Conservation (phyloP, 805 yeast species). For the Blastobotrys attinorum region DNA sequence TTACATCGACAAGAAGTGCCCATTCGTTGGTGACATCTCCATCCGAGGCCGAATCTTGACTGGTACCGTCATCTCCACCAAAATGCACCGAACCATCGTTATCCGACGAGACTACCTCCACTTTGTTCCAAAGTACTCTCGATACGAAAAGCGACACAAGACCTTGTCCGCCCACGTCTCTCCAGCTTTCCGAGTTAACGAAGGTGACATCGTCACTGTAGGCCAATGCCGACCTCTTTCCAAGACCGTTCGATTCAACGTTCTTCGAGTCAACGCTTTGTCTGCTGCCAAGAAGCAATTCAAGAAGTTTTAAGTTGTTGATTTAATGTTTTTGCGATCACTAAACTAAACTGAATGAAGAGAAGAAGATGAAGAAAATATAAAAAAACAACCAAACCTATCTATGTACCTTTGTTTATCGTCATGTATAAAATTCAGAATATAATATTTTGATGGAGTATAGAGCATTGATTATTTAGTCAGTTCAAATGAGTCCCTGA, state of each 20-base stretch:
- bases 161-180: conserved; percentile 99
- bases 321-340: neutral
- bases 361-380: conserved; percentile 1
- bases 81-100: conserved; percentile 99
- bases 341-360: neutral
- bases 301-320: conserved; percentile 90
- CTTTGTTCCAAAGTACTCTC: conserved; percentile 99
- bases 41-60: conserved; percentile 99
- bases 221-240: conserved; percentile 99
- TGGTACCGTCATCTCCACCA: conserved; percentile 99
- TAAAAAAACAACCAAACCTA: neutral
- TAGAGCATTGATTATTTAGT: too few relatives aligned
- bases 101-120: conserved; percentile 99
- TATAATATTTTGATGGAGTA: too few relatives aligned
- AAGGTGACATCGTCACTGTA: conserved; percentile 98
- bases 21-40: conserved; percentile 93
- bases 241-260: conserved; percentile 99
- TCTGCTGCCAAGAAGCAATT: conserved; percentile 90
- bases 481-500: too few relatives aligned
- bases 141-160: conserved; percentile 99
- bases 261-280: conserved; percentile 87
- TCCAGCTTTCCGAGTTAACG: conserved; percentile 99
- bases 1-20: conserved; percentile 99
- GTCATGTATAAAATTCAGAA: too few relatives aligned
- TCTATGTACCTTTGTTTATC: neutral